Evolutionary conservation across 2,329 filamentous ascomycete genomes (phyloP), one percentile per base, ranked within the genome.

Genomic region (Ceratocystis colombiana): DNA sequence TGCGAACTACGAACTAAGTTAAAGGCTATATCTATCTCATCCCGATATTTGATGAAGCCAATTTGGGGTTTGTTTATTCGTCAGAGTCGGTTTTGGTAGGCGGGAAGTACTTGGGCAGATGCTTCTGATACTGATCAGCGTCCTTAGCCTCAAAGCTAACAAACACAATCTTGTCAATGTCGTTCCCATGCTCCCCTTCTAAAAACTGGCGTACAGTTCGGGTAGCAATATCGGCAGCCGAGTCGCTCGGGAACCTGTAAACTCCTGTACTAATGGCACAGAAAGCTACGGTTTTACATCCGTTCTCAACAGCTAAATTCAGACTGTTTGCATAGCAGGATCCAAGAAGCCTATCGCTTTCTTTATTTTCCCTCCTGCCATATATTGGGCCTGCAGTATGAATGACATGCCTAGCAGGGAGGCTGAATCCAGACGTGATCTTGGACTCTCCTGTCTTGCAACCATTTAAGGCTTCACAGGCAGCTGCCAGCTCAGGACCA

Each of bases 381-480:
- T 92, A 96, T 37, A 95, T 76, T 0, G 94, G 94, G 0, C 94
- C 94, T 2, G 96, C 93, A 20, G 94, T 85, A 75, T 97, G 94
- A 66, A 97, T 95, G 70, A 97, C 83, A 70, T 88, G 86, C 67
- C 83, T 81, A 71, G 86, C 88, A 0, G 91, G 91, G 28, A 97
- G 78, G 0, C 84, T 72, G 75, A 94, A 91, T 7, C 85, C 93
- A 45, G 77, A 74, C 0, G 94, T 96, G 72, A 96, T 90, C 74
- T 93, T 93, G 74, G 92, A 96, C 63, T 90, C 89, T 61, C 80
- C 73, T 1, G 96, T 79, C 0, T 74, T 80, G 75, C 93, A 96
- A 77, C 94, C 93, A 7, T 78, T 72, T 0, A 62, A 30, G 8
- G 17, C 6, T 7, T 12, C 33, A 50, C 62, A 65, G n/a, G 46